phyloP scores from a whole-genome alignment of 331 rosid genomes.

The Quercus lobata region DNA sequence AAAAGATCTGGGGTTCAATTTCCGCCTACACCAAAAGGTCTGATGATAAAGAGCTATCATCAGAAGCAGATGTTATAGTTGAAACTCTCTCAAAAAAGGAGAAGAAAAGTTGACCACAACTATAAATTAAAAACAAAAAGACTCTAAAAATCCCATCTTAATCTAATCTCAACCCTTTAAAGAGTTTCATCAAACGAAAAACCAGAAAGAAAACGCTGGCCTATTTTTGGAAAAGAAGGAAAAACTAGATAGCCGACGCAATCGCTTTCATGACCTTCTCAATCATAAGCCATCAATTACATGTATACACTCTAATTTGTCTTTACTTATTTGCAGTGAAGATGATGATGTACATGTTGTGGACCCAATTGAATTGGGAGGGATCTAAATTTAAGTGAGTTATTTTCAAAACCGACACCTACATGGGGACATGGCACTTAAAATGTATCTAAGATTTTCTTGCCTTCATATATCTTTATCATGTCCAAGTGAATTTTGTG shows the following conservation, averaged over 20 bases:
- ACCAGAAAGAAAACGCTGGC: background rate
- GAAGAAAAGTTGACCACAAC: too few species aligned
- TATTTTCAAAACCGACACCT: constrained; percentile 4
- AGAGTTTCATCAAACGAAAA: background rate
- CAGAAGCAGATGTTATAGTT: fast-evolving
- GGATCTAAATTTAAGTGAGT: background rate
- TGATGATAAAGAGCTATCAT: too few species aligned
- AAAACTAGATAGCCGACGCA: background rate
- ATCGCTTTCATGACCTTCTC: constrained; percentile 8
- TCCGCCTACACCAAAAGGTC: too few species aligned
- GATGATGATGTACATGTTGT: background rate
- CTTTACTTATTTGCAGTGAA: background rate
- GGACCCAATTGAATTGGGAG: background rate
- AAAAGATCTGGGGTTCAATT: too few species aligned
- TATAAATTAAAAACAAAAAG: too few species aligned
- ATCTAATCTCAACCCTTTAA: background rate
- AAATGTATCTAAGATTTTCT: background rate
- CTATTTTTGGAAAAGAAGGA: background rate
- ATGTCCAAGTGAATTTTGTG: background rate
- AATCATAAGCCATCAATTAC: background rate
- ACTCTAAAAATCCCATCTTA: too few species aligned
- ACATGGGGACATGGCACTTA: background rate
- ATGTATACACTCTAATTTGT: background rate
- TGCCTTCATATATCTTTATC: background rate
- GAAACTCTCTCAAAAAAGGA: too few species aligned